Evolutionary conservation across 1,284 basidiomycete genomes (phyloP), one percentile per base, ranked within the genome.

Genomic region (Apiotrichum laibachii): DNA sequence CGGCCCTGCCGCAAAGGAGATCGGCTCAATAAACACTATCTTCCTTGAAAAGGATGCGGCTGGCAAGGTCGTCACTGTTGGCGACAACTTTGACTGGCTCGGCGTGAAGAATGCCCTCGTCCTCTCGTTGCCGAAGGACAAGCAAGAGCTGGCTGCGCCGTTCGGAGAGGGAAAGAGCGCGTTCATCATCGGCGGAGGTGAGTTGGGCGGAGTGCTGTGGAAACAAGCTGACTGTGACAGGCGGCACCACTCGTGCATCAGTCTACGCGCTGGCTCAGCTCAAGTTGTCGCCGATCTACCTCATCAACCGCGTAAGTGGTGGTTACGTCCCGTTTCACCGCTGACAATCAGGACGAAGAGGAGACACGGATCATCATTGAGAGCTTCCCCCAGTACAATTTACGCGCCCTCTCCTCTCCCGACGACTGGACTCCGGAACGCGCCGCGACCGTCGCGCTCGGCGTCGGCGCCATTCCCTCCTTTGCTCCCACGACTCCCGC

Each of bases 1-100:
- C 47, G 87, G 89, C 1, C 83, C 85, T 1, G 86, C 88, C 19
- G 90, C 90, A 0, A 80, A 85, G 65, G 81, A 82, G 2, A 91
- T 93, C 55, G 91, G 91, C 0, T 90, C 92, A 0, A 88, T 92
- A 62, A 94, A 95, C 76, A 94, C 91, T 34, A 84, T 94, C 71
- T 82, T 90, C 26, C 86, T 87, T 12, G 67, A 66, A 43, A 63
- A 59, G 40, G 69, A 63, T 33, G 69, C 74, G 1, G 80, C 81
- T 53, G 83, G 83, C 2, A 75, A 78, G 12, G 77, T 80, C 2
- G 76, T 80, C 18, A 80, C 92, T 21, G 80, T 84, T 39, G 92
- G 92, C 7, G 89, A 92, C 68, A 95, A 95, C 77, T 92, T 89
- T 0, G 92, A 94, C 72, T 93, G 89, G 85, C 73, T 88, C 39